Evolutionary conservation across 805 yeast species (phyloP), one percentile per base, ranked within the genome.

Genomic region (Candida yuanshanica): DNA sequence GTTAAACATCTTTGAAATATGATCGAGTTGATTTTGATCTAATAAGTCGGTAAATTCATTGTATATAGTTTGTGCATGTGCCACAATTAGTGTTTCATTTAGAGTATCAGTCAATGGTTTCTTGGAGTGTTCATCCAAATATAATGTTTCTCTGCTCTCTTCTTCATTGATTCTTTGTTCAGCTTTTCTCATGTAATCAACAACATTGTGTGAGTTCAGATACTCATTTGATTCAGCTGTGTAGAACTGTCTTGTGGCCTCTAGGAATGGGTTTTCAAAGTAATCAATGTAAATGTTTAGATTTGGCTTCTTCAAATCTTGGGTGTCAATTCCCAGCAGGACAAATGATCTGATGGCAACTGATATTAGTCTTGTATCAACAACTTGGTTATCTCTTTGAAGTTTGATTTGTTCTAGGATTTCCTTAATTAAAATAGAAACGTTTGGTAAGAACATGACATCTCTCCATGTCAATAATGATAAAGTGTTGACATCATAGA

Each of bases 401-500:
- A 71, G 65, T 52, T 79, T 81, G 41, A 95, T 82, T 57, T 83
- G 82, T 24, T 74, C 78, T 61, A 91, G 72, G 23, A 91, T 79
- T 55, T 91, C 91, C 14, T 62, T 60, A 48, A 88, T 78, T 41
- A 95, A 69, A 7, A 56, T 58, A 5, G 72, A 72, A 35, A 78
- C 71, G 55, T 88, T 76, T 20, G 77, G 74, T 47, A 75, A 74
- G 62, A 93, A 91, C 77, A 93, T 74, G 44, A 79, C 77, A 44
- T 79, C 78, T 56, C 84, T 82, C 99, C 99, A 93, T 37, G 86
- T 81, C 50, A 89, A 72, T 39, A 91, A 68, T 38, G 96, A 84
- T 48, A 93, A 69, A 5, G 96, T 88, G 59, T 89, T 82, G 18
- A 95, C 95, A 62, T 93, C 99, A 62, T 80, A 88, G 35, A 93